These are phyloP conservation scores for Apophysomyces sp. DNA, from an alignment of 371 early-diverging fungal species.

Conservation along the genomic window DNA sequence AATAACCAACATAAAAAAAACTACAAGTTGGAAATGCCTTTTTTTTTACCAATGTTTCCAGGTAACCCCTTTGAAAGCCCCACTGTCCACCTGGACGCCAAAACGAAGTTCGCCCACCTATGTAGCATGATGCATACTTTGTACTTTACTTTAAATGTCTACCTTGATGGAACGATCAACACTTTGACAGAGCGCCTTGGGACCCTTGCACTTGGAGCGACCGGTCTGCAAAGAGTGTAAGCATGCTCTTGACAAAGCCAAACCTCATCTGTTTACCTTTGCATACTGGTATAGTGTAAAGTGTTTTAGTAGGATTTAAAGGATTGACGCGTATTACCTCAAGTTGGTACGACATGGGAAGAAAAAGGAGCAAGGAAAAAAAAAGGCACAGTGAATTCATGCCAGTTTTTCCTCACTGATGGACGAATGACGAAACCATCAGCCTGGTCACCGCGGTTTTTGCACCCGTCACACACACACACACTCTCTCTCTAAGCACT, in stretches of 20 bases:
- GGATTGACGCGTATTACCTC: background rate
- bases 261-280: too few relatives aligned
- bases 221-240: conserved; percentile 12
- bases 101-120: conserved; percentile 21
- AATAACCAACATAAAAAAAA: background rate
- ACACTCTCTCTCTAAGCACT: too few relatives aligned
- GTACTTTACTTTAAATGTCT: background rate
- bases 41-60: conserved; percentile 23
- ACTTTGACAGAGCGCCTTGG: conserved; percentile 10
- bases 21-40: background rate
- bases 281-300: conserved; percentile 8
- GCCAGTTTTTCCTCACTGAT: too few relatives aligned
- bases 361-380: too few relatives aligned
- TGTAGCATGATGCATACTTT: background rate
- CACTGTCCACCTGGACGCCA: conserved; percentile 13
- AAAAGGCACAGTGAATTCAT: conserved; percentile 9
- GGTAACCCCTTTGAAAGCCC: conserved; percentile 1
- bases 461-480: too few relatives aligned
- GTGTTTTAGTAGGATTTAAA: background rate
- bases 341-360: background rate
- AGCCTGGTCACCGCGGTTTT: too few relatives aligned
- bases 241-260: too few relatives aligned
- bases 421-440: too few relatives aligned
- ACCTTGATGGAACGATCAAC: conserved; percentile 14
- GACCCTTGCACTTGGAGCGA: conserved; percentile 18